Evolutionary conservation across 495 filamentous ascomycete genomes (phyloP), one percentile per base, ranked within the genome.

Genomic region (Astrocystis sublimbata): DNA sequence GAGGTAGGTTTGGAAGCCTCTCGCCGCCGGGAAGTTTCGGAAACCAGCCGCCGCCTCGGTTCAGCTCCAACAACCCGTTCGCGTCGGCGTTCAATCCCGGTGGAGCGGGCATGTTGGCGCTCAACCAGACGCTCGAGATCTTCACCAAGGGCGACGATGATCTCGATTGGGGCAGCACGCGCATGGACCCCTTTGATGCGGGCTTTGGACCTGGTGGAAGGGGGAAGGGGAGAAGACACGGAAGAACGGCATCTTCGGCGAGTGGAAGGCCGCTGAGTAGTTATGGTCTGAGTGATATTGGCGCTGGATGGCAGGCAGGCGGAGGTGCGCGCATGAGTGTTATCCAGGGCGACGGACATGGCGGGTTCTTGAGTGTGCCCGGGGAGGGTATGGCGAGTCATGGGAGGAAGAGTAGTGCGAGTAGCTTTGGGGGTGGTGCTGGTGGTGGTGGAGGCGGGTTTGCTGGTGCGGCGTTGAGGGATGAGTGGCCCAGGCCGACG

Each of bases 121-220:
- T 89, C 82, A 69, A 78, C 62, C 86, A 89, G 61, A 84, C 85
- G 6, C 81, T 97, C 28, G 85, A 90, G 66, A 85, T 97, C 26
- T 96, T 92, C 73, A 91, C 85, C 71, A 97, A 96, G 75, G 89
- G 90, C 26, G 81, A 92, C 19, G 88, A 92, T 62, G 91, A 92
- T 66, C 78, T 91, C 21, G 91, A 93, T 65, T 97, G 92, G 92
- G 89, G 89, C 63, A 89, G 92, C 70, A 76, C 78, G 24, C 71
- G 71, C 28, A 76, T 83, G 23, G 63, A 75, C 63, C 73, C 77
- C 9, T 65, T 72, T 21, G 63, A 72, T 31, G 65, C 67, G 2
- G 49, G 67, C 51, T 61, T 72, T 26, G 63, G 73, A 19, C 58
- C 65, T 0, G 64, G 56, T 13, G 65, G 57, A 5, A 54, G 43